These are phyloP conservation scores for Bombardia bombarda DNA, from an alignment of 495 filamentous ascomycete species.

Conservation along the genomic window DNA sequence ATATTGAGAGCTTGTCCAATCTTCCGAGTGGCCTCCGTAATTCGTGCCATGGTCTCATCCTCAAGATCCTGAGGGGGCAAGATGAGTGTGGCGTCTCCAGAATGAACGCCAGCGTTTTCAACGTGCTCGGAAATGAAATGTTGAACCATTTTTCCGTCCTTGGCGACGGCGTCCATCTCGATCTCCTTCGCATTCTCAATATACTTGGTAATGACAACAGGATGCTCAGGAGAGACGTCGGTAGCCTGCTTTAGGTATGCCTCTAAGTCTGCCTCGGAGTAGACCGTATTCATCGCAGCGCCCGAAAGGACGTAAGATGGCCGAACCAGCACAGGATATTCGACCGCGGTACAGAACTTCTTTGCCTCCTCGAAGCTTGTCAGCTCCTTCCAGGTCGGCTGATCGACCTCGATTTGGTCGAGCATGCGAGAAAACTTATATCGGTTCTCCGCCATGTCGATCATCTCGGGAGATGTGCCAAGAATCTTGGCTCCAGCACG, in stretches of 20 bases:
- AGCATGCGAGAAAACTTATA: slow-evolving; percentile 98
- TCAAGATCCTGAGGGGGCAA: slow-evolving; percentile 92
- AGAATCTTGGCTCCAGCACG: slow-evolving; percentile 86
- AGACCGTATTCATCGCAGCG: slow-evolving; percentile 96
- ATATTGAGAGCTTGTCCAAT: slow-evolving; percentile 93
- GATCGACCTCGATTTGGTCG: slow-evolving; percentile 91
- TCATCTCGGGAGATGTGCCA: slow-evolving; percentile 97
- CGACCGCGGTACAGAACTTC: slow-evolving; percentile 72
- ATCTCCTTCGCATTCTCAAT: slow-evolving; percentile 97
- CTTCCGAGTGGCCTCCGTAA: slow-evolving; percentile 91
- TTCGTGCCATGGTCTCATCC: slow-evolving; percentile 76
- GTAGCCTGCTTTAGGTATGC: slow-evolving; percentile 81
- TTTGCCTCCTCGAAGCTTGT: slow-evolving; percentile 83
- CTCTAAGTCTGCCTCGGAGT: slow-evolving; percentile 77
- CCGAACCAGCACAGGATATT: slow-evolving; percentile 88
- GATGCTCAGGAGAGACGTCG: slow-evolving; percentile 90
- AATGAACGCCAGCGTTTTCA: slow-evolving; percentile 94
- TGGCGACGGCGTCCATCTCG: slow-evolving; percentile 92
- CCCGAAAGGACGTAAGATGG: slow-evolving; percentile 95
- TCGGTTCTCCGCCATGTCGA: slow-evolving; percentile 93
- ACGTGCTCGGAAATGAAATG: slow-evolving; percentile 96
- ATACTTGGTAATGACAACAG: slow-evolving; percentile 97
- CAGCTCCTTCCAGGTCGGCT: slow-evolving; percentile 96
- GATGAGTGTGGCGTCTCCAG: slow-evolving; percentile 89
- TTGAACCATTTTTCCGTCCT: slow-evolving; percentile 75